These are phyloP conservation scores for Trametes versicolor DNA, from an alignment of 1,284 basidiomycete species.

Conservation along the genomic window DNA sequence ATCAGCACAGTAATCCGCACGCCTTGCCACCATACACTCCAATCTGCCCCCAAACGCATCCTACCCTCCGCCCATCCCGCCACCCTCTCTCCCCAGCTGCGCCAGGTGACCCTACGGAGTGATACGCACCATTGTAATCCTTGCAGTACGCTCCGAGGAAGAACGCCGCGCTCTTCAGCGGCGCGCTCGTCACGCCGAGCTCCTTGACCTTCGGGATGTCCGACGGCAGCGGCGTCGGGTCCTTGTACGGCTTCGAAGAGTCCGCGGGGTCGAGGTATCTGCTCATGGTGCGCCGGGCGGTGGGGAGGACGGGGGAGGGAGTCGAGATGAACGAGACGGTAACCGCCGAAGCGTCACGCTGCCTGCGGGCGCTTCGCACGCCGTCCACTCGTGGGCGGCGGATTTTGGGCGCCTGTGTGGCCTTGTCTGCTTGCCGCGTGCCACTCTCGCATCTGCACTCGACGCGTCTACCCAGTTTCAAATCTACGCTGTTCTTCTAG, in stretches of 20 bases:
- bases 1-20: constrained; percentile 15
- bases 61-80: not conserved
- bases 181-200: constrained; percentile 92
- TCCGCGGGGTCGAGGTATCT: constrained; percentile 55
- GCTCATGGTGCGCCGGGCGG: constrained; percentile 57
- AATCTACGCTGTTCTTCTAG: not conserved
- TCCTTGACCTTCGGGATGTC: constrained; percentile 89
- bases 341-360: constrained; percentile 34
- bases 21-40: not conserved
- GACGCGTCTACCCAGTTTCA: constrained; percentile 1
- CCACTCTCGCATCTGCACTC: constrained; percentile 18
- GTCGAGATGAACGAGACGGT: constrained; percentile 31
- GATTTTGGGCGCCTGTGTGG: constrained; percentile 20
- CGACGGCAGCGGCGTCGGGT: constrained; percentile 80
- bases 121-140: constrained; percentile 90
- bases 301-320: constrained; percentile 6
- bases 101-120: not conserved
- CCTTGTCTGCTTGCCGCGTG: not conserved
- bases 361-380: constrained; percentile 23
- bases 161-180: constrained; percentile 96
- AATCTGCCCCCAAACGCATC: not conserved
- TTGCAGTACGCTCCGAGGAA: constrained; percentile 97
- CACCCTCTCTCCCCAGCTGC: not conserved
- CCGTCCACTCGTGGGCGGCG: constrained; percentile 7
- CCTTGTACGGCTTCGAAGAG: constrained; percentile 61